Evolutionary conservation across 78 protist species (phyloP).

Genomic region (Pelomyxa schiedti): DNA sequence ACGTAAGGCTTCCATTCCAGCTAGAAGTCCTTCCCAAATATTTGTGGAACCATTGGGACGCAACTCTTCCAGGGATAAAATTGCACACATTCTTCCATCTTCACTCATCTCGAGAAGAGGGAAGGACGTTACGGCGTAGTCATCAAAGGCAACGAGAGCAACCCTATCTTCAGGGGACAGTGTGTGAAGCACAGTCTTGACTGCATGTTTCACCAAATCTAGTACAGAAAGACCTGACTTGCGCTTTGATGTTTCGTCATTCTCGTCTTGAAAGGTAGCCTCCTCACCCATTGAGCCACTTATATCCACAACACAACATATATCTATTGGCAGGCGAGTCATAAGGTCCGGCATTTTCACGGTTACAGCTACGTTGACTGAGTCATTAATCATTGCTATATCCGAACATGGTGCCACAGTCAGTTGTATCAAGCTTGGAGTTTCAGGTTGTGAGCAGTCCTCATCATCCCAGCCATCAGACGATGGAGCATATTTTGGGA

Average conservation of each 20-base stretch:
- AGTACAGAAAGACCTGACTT: constrained; percentile 33
- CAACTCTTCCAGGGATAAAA: constrained; percentile 1
- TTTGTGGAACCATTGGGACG: constrained; percentile 28
- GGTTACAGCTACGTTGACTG: no score
- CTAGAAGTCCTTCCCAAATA: constrained; percentile 54
- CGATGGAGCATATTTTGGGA: no score
- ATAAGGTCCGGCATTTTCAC: no score
- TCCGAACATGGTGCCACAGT: no score
- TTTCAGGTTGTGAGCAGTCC: no score
- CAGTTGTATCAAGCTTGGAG: no score
- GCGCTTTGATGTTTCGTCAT: constrained; percentile 12
- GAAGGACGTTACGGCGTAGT: constrained; percentile 8
- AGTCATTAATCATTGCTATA: no score
- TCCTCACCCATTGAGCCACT: constrained; percentile 4
- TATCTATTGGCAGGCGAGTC: constrained; percentile 24
- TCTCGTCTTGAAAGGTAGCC: neutral
- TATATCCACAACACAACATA: constrained; percentile 32
- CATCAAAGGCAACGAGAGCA: constrained; percentile 29
- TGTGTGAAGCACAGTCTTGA: constrained; percentile 15
- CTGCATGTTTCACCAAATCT: constrained; percentile 60
- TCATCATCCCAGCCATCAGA: no score
- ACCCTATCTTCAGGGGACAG: constrained; percentile 24
- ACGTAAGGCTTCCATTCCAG: constrained; percentile 13
- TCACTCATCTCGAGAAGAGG: constrained; percentile 6
- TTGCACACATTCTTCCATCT: constrained; percentile 1